Percentiles rank a stretch among this genome's conserved stretches.
These are phyloP conservation scores for Suhomyces anneliseae DNA, from an alignment of 1,139 yeast genomes.

Conservation along the genomic window DNA sequence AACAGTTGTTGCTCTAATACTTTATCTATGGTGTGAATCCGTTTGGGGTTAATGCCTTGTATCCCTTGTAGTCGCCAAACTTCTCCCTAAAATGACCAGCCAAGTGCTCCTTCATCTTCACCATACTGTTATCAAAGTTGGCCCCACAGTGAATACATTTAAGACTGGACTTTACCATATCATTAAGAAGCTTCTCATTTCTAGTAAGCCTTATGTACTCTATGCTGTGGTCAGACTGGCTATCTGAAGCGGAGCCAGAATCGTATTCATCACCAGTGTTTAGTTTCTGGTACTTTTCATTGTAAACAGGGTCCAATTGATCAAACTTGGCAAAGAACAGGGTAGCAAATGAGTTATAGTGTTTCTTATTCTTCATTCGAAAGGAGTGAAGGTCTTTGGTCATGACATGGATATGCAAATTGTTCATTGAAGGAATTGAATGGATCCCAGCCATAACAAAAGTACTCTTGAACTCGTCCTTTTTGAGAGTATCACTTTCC, in stretches of 20 bases:
- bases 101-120: slow-evolving; percentile 50
- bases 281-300: slow-evolving; percentile 8
- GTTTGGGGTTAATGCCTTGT: background rate
- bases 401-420: slow-evolving; percentile 72
- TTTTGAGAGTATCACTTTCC: slow-evolving; percentile 10
- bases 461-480: slow-evolving; percentile 24
- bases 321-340: slow-evolving; percentile 60
- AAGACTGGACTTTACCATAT: slow-evolving; percentile 40
- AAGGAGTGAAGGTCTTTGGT: slow-evolving; percentile 61
- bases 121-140: slow-evolving; percentile 48
- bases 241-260: slow-evolving; percentile 20
- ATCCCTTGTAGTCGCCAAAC: slow-evolving; percentile 8
- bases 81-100: slow-evolving; percentile 36
- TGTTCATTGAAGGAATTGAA: slow-evolving; percentile 65
- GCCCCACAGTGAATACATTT: slow-evolving; percentile 50
- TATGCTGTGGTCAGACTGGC: slow-evolving; percentile 11
- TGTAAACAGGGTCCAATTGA: slow-evolving; percentile 23
- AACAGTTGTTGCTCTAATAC: no score
- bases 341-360: slow-evolving; percentile 71
- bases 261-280: slow-evolving; percentile 16
- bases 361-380: slow-evolving; percentile 58
- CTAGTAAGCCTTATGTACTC: slow-evolving; percentile 9
- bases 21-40: background rate
- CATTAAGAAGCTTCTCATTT: slow-evolving; percentile 20
- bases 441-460: slow-evolving; percentile 68